Base-by-base conservation (phyloP, 176 grass and related monocot species). In the Pontederia crassipes region DNA sequence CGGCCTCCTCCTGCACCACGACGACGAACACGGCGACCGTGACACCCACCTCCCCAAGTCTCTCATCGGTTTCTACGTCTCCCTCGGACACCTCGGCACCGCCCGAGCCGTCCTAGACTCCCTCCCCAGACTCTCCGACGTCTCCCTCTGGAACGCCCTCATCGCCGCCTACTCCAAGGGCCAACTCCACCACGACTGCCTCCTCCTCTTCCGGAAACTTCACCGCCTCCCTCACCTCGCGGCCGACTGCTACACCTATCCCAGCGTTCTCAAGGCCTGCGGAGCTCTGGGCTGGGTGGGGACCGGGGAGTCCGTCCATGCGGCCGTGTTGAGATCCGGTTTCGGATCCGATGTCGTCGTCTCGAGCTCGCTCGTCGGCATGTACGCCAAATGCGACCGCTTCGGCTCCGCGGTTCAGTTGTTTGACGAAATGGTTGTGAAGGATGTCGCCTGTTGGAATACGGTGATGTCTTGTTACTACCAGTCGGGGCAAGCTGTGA, bases 381-480 rank as follows among this genome's bases (percentile, higher is more conserved):
- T 74, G 71, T 55, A 64, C 48, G 71, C 60, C 4, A 74, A 74
- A 74, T 74, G 60, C 10, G 13, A 64, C 47, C 16, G 60, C 26
- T 74, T 64, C 10, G 59, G 14, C 8, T 63, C 51, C 2, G 71
- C 71, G 4, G 54, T 74, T 62, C 49, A 55, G 59, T 4, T 74
- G 49, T 74, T 74, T 12, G 51, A 74, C 52, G 71, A 74, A 74
- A 74, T 74, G 71, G 11, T 60, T 12, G 59, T 48, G 12, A 74
- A 27, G 60, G 71, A 74, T 74, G 59, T 53, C 1, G 59, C 59
- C 8, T 64, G 58, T 17, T 74, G 71, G 71, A 74, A 74, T 14
- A 64, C 71, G 16, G 52, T 74, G 27, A 74, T 74, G 26, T 74
- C 59, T 53, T 64, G 71, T 52, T 74, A 74, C 17, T 74, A 74